Conservation (phyloP, 2,329 filamentous ascomycete genomes). For the Epichloe elymi region DNA sequence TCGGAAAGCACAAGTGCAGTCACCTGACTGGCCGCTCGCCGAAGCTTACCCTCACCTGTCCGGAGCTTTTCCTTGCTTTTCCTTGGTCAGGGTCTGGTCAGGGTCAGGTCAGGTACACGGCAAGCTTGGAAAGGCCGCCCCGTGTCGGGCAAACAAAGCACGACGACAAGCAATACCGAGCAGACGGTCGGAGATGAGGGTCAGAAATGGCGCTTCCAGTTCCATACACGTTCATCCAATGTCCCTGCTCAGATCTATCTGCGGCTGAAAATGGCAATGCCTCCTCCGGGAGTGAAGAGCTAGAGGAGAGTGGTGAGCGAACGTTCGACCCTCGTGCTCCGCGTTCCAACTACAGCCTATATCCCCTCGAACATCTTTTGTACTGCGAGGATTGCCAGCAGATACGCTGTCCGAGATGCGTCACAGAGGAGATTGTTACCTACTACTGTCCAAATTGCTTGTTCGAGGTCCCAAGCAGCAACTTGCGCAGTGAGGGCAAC, state of each 20-base stretch:
- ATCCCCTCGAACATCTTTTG: constrained; percentile 82
- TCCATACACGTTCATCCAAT: constrained; percentile 55
- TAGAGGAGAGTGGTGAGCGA: constrained; percentile 55
- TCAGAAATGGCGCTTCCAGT: constrained; percentile 35
- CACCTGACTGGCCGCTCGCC: constrained; percentile 2
- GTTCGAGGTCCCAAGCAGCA: constrained; percentile 90
- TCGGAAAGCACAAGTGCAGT: not conserved
- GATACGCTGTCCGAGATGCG: constrained; percentile 85
- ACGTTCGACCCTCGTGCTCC: constrained; percentile 78
- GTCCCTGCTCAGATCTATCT: constrained; percentile 44
- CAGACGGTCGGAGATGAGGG: not conserved
- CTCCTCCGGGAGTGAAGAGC: constrained; percentile 15
- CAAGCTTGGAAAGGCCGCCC: not conserved
- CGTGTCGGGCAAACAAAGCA: not conserved
- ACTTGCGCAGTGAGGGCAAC: constrained; percentile 85
- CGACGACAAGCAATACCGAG: not conserved
- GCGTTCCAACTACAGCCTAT: constrained; percentile 81
- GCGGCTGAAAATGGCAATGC: constrained; percentile 19
- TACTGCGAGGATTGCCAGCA: constrained; percentile 98
- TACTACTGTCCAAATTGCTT: constrained; percentile 93
- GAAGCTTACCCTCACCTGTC: not conserved
- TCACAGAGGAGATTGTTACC: constrained; percentile 83
- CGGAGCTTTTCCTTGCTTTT: not conserved
- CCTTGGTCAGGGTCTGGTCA: not conserved
- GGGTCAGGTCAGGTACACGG: not conserved